Base-by-base conservation (phyloP, 2,329 filamentous ascomycete genomes). In the Pseudocercospora fijiensis region DNA sequence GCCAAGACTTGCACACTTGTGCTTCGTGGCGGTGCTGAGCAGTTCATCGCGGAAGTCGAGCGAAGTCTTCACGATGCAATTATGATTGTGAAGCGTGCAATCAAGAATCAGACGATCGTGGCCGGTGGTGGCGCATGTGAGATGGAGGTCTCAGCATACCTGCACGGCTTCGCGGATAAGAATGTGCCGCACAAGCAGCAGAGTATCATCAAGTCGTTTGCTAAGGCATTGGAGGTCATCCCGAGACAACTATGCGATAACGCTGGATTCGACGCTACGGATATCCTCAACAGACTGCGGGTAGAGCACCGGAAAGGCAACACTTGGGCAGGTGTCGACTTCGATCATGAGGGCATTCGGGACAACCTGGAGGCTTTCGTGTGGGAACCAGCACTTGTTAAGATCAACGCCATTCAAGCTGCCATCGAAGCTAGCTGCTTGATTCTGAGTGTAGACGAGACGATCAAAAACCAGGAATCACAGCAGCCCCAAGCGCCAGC, bases 1-100 rank as follows among this genome's bases (percentile, higher is more conserved):
- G 94, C 95, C 69, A 96, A 96, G 85, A 98, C 95, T 1, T 99
- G 95, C 84, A 99, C 95, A 9, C 84, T 99, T 20, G 88, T 99
- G 45, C 88, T 99, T 67, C 91, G 95, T 75, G 95, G 95, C 74
- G 95, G 95, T 69, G 95, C 95, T 37, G 95, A 99, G 83, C 95
- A 99, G 78, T 99, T 99, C 81, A 99, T 99, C 73, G 95, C 95
- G 63, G 95, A 99, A 79, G 95, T 97, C 1, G 95, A 99, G 83
- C 91, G 95, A 69, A 96, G 92, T 76, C 86, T 99, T 70, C 95
- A 99, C 83, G 95, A 99, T 75, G 95, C 95, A 72, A 98, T 99
- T 80, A 99, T 99, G 95, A 96, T 99, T 74, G 95, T 99, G 76
- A 98, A 98, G 87, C 92, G 96, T 66, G 92, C 95, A 27, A 92